Evolutionary conservation across 495 filamentous ascomycete genomes (phyloP), one percentile per base, ranked within the genome.

Genomic region (Neurospora tetraspora): DNA sequence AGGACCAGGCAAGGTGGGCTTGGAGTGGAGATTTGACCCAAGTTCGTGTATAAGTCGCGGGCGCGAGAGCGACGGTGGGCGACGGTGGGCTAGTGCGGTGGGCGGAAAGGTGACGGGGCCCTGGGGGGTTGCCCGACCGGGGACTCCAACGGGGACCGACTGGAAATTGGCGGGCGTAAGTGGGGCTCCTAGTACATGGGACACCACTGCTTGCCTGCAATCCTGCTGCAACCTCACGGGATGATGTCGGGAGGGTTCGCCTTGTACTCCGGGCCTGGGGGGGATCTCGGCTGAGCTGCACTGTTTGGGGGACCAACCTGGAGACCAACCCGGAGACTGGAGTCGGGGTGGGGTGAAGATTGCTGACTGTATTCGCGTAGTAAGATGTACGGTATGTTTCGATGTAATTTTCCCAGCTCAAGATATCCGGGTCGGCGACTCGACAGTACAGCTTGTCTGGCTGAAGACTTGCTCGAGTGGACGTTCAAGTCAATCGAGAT

Each of bases 11-110:
- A 75, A 77, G 77, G 80, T 79, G 79, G 79, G 76, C 71, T 80
- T 65, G 53, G 79, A 77, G 78, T 80, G 79, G 80, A 80, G 80
- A 78, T 39, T 74, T 71, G 71, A 42, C 43, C 59, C 38, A 38
- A 72, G 37, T 76, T n/a, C 72, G 43, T 65, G 71, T 79, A 71
- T 76, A 79, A 78, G 73, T 74, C 76, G 71, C 68, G 31, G 47
- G 69, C 53, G 36, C 23, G 72, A 70, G 39, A 45, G 69, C 68
- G 69, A 71, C 39, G 65, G 69, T 45, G 40, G 16, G 42, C 68
- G 7, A 40, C 59, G n/a, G 71, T 20, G 36, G n/a, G 45, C 53
- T 65, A 36, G 53, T 34, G 34, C 53, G 12, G 53, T 65, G 53
- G 53, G 53, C 53, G 53, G 27, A 65, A 36, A 65, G 53, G 23